A percentile compares a stretch with the other conserved stretches of the same genome.
These are phyloP conservation scores for Botrytis squamosa DNA, from an alignment of 2,329 filamentous ascomycete species.

Conservation along the genomic window DNA sequence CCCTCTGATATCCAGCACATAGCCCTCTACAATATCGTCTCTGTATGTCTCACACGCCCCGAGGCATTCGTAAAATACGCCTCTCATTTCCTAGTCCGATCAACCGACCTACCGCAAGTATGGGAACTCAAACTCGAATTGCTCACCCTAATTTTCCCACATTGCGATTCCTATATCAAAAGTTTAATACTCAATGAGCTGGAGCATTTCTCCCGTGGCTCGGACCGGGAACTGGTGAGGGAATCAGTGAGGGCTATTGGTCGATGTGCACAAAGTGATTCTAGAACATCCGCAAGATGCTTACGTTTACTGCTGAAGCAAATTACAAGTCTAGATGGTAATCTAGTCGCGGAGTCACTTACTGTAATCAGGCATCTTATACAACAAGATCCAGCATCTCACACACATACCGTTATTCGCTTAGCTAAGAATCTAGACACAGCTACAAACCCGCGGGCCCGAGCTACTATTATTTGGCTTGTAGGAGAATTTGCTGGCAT, in stretches of 20 bases:
- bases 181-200: slow-evolving; percentile 88
- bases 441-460: slow-evolving; percentile 80
- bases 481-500: slow-evolving; percentile 89
- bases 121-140: slow-evolving; percentile 93
- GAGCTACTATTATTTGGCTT: slow-evolving; percentile 95
- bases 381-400: slow-evolving; percentile 79
- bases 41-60: slow-evolving; percentile 77
- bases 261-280: slow-evolving; percentile 80
- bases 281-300: slow-evolving; percentile 71
- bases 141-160: slow-evolving; percentile 85
- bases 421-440: slow-evolving; percentile 89
- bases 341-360: slow-evolving; percentile 84
- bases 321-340: slow-evolving; percentile 83
- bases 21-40: slow-evolving; percentile 90
- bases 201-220: slow-evolving; percentile 82
- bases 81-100: slow-evolving; percentile 83
- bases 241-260: slow-evolving; percentile 93
- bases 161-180: slow-evolving; percentile 72
- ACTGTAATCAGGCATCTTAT: slow-evolving; percentile 96
- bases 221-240: slow-evolving; percentile 74
- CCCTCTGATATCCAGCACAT: slow-evolving; percentile 86
- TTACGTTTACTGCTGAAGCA: slow-evolving; percentile 80
- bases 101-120: slow-evolving; percentile 74
- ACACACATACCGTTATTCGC: slow-evolving; percentile 81
- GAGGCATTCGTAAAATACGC: slow-evolving; percentile 83